Evolutionary conservation across 2,329 filamentous ascomycete species (phyloP).

Genomic region (Talaromyces sp.): DNA sequence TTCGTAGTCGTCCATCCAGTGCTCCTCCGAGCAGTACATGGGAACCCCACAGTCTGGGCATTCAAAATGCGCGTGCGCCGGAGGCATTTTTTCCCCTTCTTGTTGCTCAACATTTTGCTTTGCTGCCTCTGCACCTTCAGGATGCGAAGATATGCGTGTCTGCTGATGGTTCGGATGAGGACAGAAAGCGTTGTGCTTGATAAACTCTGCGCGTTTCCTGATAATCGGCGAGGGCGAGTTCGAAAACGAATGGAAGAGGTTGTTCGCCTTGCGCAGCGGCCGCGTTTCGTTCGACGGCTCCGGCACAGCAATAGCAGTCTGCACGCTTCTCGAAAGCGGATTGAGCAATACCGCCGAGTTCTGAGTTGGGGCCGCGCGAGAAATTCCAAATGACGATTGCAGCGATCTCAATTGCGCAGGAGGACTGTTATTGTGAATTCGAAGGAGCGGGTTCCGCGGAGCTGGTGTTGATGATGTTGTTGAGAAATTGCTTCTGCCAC

Average conservation of each 20-base stretch:
- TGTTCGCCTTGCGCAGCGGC: conserved; percentile 59
- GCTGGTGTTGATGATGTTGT: not conserved
- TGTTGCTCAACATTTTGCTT: conserved; percentile 21
- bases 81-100: conserved; percentile 48
- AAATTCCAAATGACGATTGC: not conserved
- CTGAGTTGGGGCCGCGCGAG: conserved; percentile 6
- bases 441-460: conserved; percentile 4
- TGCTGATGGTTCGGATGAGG: conserved; percentile 82
- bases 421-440: not conserved
- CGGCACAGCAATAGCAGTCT: conserved; percentile 20
- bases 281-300: conserved; percentile 18
- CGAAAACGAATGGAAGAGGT: conserved; percentile 90
- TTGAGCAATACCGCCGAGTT: conserved; percentile 20
- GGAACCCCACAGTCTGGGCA: conserved; percentile 95
- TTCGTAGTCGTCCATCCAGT: conserved; percentile 96
- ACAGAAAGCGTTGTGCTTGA: conserved; percentile 88
- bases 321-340: conserved; percentile 15
- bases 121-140: conserved; percentile 59
- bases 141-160: conserved; percentile 61
- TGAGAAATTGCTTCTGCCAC: conserved; percentile 18
- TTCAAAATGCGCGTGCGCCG: conserved; percentile 84
- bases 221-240: conserved; percentile 85
- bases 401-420: not conserved
- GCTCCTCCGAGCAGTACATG: conserved; percentile 86
- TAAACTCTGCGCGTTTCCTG: conserved; percentile 78